A percentile compares a stretch with the other conserved stretches of the same genome.
Conservation (phyloP, 306 rosid genomes). For the Corylus avellana region DNA sequence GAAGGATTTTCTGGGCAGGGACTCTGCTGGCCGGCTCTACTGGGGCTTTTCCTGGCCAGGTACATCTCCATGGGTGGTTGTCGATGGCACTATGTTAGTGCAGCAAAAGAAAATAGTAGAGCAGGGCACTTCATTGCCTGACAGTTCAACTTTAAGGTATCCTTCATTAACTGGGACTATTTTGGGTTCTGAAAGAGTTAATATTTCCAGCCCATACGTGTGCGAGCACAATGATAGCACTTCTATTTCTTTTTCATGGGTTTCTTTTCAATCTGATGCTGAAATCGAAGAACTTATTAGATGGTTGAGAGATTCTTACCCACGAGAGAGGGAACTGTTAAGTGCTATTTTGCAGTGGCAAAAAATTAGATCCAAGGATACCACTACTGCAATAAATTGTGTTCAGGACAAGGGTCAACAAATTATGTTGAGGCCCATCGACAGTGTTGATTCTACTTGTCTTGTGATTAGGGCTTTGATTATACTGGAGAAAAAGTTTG, state of each 20-base stretch:
- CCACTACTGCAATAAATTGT: slow-evolving; percentile 37
- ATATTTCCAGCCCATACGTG: slow-evolving; percentile 35
- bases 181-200: slow-evolving; percentile 39
- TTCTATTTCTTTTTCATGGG: slow-evolving; percentile 42
- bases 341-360: slow-evolving; percentile 70
- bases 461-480: slow-evolving; percentile 66
- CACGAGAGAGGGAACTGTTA: slow-evolving; percentile 74
- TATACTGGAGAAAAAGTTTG: slow-evolving; percentile 68
- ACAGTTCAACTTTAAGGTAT: neutral
- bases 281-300: slow-evolving; percentile 66
- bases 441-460: slow-evolving; percentile 43
- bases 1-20: slow-evolving; percentile 80
- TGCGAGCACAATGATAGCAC: slow-evolving; percentile 31
- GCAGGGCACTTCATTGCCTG: slow-evolving; percentile 12
- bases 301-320: slow-evolving; percentile 64
- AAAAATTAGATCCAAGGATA: slow-evolving; percentile 52
- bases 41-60: slow-evolving; percentile 64
- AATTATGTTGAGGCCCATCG: slow-evolving; percentile 31
- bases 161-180: slow-evolving; percentile 21
- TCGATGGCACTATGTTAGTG: slow-evolving; percentile 55
- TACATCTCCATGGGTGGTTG: slow-evolving; percentile 56
- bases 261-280: slow-evolving; percentile 67
- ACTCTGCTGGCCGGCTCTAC: slow-evolving; percentile 70
- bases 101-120: slow-evolving; percentile 31
- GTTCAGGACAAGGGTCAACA: slow-evolving; percentile 42